Base-by-base conservation (phyloP, 345 rosid species). In the Brassica rapa region DNA sequence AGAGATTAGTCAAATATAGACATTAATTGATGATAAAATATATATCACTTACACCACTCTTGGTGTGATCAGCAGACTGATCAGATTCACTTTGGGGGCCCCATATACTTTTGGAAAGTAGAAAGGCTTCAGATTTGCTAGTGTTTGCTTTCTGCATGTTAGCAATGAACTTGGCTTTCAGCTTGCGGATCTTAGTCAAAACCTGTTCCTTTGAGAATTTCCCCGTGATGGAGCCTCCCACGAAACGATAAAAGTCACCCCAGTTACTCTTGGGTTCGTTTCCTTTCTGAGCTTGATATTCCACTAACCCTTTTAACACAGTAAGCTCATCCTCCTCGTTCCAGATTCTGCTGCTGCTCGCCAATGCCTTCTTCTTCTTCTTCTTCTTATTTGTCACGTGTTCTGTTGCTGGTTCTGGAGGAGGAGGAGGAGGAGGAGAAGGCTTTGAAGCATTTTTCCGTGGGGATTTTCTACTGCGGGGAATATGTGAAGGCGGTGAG, bases 321-420 rank as follows among this genome's bases (percentile, higher is more conserved):
- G 67, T 32, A 43, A 63, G 67, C 67, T 63, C 67, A 63, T 63
- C 43, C 15, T 63, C 67, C 67, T 63, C 67, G 43, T 15, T 32
- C 67, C 67, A 63, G 12, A 63, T 63, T 32, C 67, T 32, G 43
- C 19, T 63, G 43, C 24, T 63, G 43, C 24, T 32, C 43, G n/a
- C 37, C 4, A 19, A 1, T 8, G 43, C 3, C 67, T 23, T 23
- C 30, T 59, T 57, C 21, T 29, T 62, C n/a, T 24, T 57, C 2
- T 56, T 57, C 27, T 8, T 19, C 35, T 61, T 24, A 3, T 24
- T 24, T 59, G 63, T 57, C 29, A 19, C 25, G 21, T 55, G 61
- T 55, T 55, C 61, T 57, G 62, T 14, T 23, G 9, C 29, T 57
- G 62, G 6, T 21, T 59, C 63, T 12, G 29, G 6, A 23, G 14